Evolutionary conservation across 2,329 filamentous ascomycete species (phyloP), one percentile per base, ranked within the genome.

Genomic region (Paecilomyces variotii): DNA sequence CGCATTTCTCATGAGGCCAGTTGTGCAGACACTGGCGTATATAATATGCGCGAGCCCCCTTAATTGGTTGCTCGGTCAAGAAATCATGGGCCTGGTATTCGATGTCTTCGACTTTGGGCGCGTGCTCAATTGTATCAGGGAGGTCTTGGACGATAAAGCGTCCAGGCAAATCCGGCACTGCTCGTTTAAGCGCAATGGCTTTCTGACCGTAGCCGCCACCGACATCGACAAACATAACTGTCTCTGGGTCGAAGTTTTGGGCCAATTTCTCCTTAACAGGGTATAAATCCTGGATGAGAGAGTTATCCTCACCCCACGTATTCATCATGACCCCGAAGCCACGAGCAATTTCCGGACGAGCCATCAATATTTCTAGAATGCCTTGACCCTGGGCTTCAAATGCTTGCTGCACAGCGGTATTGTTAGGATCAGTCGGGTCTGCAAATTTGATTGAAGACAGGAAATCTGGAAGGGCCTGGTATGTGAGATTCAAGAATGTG

Each of bases 281-380:
- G n/a, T 55, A 55, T 35, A 55, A n/a, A 35, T 55, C 53, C 9
- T 35, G 26, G 32, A 30, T 25, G 4, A 39, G 35, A 14, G 35
- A 39, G 12, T 39, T 39, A 11, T 11, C 35, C 35, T 39, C 35
- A 5, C 35, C 35, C 35, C 35, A 39, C 35, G 72, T 74, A 6
- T 63, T 81, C 54, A 81, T 79, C 5, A 80, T 76, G 64, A 73
- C 79, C 0, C 68, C 80, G 54, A 81, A 81, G 62, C 79, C 35
- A 39, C 35, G 35, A n/a, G 35, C 35, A n/a, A 14, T 35, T 11
- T 10, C 34, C 5, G 35, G 35, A 39, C 35, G 35, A 14, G 35
- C 11, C 35, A 39, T 39, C 14, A 39, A n/a, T 5, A 39, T 39
- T 39, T 39, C 35, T 4, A 39, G 35, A n/a, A 39, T 2, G 2